A percentile compares a stretch with the other conserved stretches of the same genome.
Evolutionary conservation across 805 yeast species (phyloP).

Genomic region (Wickerhamiella azyma): DNA sequence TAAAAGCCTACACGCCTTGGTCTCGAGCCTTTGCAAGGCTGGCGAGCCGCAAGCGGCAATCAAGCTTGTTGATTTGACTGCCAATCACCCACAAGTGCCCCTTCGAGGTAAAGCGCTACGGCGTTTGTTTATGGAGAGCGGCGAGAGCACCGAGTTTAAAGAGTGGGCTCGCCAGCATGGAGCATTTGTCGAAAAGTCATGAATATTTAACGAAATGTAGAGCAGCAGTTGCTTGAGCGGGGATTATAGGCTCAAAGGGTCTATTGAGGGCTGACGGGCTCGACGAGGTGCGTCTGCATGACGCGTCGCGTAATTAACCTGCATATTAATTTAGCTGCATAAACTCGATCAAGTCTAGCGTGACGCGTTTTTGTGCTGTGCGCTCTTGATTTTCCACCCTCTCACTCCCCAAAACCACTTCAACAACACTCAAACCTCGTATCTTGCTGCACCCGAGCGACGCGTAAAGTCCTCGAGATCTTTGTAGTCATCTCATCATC

Average conservation of each 20-base stretch:
- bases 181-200: not conserved
- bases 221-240: no score
- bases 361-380: no score
- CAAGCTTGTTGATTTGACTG: not conserved
- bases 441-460: no score
- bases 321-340: constrained; percentile 1
- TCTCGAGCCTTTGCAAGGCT: not conserved
- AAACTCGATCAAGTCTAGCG: not conserved
- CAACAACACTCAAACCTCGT: no score
- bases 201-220: no score
- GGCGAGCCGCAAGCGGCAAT: not conserved
- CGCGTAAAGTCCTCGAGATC: not conserved
- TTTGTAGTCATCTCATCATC: not conserved
- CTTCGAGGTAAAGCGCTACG: constrained; percentile 2
- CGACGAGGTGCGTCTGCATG: no score
- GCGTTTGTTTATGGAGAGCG: not conserved
- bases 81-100: not conserved
- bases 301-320: no score
- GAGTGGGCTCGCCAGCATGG: not conserved
- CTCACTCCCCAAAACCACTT: no score
- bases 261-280: no score
- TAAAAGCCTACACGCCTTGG: not conserved
- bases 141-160: not conserved
- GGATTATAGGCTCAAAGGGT: no score
- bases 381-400: no score